phyloP scores from a whole-genome alignment of 2,329 filamentous ascomycete species.

The Xylaria sp. region DNA sequence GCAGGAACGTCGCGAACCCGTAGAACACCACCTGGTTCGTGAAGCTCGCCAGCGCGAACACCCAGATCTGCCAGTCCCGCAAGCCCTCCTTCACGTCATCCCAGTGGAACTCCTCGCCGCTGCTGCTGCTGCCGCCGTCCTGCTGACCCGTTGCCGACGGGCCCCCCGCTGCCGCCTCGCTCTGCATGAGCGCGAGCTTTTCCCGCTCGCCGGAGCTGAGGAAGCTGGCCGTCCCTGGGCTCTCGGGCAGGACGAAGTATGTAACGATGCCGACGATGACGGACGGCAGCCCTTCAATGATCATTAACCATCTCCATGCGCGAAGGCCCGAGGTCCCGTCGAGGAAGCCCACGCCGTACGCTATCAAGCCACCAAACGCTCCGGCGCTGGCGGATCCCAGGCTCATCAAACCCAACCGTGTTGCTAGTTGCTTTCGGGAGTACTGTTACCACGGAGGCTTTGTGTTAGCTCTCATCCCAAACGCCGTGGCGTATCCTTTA shows the following conservation, averaged over 20 bases:
- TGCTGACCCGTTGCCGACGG: too few species aligned
- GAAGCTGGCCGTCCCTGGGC: conserved; percentile 61
- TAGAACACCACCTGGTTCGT: conserved; percentile 68
- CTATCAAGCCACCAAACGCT: conserved; percentile 65
- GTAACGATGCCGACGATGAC: conserved; percentile 57
- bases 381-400: conserved; percentile 65
- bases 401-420: conserved; percentile 64
- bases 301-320: conserved; percentile 71
- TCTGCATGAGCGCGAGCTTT: too few species aligned
- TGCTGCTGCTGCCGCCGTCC: neutral
- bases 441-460: neutral
- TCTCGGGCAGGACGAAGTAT: conserved; percentile 61
- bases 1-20: conserved; percentile 68
- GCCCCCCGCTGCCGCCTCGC: too few species aligned
- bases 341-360: conserved; percentile 66
- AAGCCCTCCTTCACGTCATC: conserved; percentile 58
- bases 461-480: too few species aligned
- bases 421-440: conserved; percentile 59
- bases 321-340: conserved; percentile 57
- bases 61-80: conserved; percentile 67
- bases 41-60: conserved; percentile 62
- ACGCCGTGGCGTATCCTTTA: too few species aligned
- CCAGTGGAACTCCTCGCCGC: conserved; percentile 41
- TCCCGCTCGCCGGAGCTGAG: conserved; percentile 54
- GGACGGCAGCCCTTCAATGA: conserved; percentile 58